Evolutionary conservation across 2,329 filamentous ascomycete genomes (phyloP).

Genomic region (Diaporthe ilicicola): DNA sequence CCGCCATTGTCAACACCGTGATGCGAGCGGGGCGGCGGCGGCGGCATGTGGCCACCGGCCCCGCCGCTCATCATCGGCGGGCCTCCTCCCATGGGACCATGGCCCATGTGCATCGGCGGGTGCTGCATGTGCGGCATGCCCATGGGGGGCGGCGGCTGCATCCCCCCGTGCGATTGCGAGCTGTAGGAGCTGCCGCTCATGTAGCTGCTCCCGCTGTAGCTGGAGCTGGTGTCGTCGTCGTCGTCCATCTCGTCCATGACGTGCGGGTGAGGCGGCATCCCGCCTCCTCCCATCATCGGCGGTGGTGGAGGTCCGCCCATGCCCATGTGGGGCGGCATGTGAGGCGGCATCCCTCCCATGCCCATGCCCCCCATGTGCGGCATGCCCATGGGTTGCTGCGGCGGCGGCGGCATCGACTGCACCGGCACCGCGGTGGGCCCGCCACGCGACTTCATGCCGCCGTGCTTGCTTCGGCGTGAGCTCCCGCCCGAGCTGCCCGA

Average conservation of each 20-base stretch:
- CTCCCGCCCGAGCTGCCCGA: slow-evolving; percentile 25
- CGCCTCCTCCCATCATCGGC: slow-evolving; percentile 9
- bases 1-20: background rate
- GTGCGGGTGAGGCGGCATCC: background rate
- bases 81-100: background rate
- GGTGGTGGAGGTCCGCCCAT: slow-evolving; percentile 10
- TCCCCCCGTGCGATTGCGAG: slow-evolving; percentile 22
- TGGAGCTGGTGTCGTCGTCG: slow-evolving; percentile 18
- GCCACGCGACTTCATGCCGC: slow-evolving; percentile 10
- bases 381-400: slow-evolving; percentile 12
- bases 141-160: background rate
- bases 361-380: background rate
- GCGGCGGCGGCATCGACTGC: slow-evolving; percentile 12
- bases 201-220: slow-evolving; percentile 23
- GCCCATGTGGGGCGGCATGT: slow-evolving; percentile 5
- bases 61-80: slow-evolving; percentile 11
- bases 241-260: slow-evolving; percentile 22
- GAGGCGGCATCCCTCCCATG: background rate
- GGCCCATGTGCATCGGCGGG: slow-evolving; percentile 17
- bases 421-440: slow-evolving; percentile 5
- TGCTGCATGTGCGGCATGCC: slow-evolving; percentile 28
- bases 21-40: background rate
- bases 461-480: slow-evolving; percentile 28
- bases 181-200: slow-evolving; percentile 15
- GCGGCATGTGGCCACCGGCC: background rate